Evolutionary conservation across 495 filamentous ascomycete species (phyloP), one percentile per base, ranked within the genome.

Genomic region (Xylaria intraflava): DNA sequence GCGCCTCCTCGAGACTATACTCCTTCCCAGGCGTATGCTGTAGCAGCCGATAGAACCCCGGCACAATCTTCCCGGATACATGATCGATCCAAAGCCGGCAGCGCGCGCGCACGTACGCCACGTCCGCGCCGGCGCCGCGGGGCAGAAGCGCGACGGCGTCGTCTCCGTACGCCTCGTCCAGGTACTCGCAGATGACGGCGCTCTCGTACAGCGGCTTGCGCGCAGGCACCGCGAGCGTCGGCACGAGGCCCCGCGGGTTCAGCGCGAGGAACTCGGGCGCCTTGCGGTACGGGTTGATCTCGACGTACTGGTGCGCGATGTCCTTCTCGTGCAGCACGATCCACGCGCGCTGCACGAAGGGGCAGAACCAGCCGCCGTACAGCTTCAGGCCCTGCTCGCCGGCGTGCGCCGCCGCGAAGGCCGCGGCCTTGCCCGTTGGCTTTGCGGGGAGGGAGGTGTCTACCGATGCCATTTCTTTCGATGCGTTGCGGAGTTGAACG

Each of bases 201-300:
- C 80, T 84, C 62, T 89, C 82, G 59, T 86, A 89, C 12, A 88
- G 69, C 8, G 82, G 79, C 58, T 78, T 80, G n/a, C 49, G 67
- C 0, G 54, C 22, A 0, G 69, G 66, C 5, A 73, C 65, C 0
- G 58, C 70, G 0, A 89, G 70, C 2, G 84, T 88, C 7, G 85
- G 87, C 2, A 89, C 81, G 7, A 89, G 71, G 2, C 84, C 83
- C 11, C 83, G 78, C 0, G 84, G 85, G 57, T 88, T 88, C 36
- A 88, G 75, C 6, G 71, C 68, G 14, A 88, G 76, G 14, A 87
- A 82, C 8, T 75, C 78, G 27, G 76, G 65, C 0, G 76, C 77
- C 59, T 88, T 88, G 63, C 80, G 67, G 76, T 87, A 87, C 5
- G 86, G 85, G 62, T 87, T 85, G 58, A 84, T 75, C 61, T 90